phyloP scores from a whole-genome alignment of 129 eudicot genomes.

The Smallanthus sonchifolius region DNA sequence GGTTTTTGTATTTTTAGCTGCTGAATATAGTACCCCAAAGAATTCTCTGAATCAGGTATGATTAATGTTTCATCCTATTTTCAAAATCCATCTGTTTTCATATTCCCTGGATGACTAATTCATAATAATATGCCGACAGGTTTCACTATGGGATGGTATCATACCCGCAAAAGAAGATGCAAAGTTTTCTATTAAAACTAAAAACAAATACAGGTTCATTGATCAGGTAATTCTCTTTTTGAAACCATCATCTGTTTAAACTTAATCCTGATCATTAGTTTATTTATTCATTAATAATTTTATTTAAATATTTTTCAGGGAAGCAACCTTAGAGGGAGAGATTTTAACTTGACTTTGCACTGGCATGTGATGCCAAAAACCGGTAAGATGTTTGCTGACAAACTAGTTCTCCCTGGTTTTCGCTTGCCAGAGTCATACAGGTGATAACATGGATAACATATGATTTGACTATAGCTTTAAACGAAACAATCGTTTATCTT shows the following conservation, averaged over 20 bases:
- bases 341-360: constrained; percentile 76
- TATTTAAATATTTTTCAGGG: constrained; percentile 42
- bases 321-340: constrained; percentile 80
- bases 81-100: neutral
- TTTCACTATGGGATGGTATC: constrained; percentile 85
- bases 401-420: constrained; percentile 67
- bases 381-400: constrained; percentile 90
- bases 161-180: constrained; percentile 71
- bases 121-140: constrained; percentile 30
- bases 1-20: constrained; percentile 98
- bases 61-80: neutral
- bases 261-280: neutral
- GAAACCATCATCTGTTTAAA: neutral
- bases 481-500: neutral
- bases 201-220: constrained; percentile 77
- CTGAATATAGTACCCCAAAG: constrained; percentile 89
- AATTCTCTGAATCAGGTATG: constrained; percentile 81
- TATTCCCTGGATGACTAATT: neutral
- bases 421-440: constrained; percentile 68
- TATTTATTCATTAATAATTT: too few species aligned
- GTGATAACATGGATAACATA: constrained; percentile 28
- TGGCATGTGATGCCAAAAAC: constrained; percentile 99
- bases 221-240: constrained; percentile 58
- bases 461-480: constrained; percentile 8
- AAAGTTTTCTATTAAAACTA: constrained; percentile 51